phyloP scores from a whole-genome alignment of 2,329 filamentous ascomycete species.

The Emergomyces pasteurianus region DNA sequence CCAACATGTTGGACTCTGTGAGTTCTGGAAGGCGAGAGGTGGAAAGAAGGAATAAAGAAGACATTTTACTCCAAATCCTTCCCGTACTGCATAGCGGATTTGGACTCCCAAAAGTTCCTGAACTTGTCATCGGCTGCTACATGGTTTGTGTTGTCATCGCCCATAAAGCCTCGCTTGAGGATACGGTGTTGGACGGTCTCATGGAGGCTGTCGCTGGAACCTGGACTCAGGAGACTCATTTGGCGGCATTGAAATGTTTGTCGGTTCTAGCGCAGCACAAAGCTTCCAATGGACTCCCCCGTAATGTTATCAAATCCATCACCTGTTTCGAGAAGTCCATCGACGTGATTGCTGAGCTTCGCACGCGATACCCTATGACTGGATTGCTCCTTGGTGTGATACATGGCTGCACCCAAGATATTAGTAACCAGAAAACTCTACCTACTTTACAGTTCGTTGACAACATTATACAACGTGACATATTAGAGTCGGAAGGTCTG shows the following conservation, averaged over 20 bases:
- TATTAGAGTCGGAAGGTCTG: slow-evolving; percentile 21
- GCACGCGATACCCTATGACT: slow-evolving; percentile 22
- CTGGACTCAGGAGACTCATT: slow-evolving; percentile 61
- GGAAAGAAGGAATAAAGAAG: slow-evolving; percentile 70
- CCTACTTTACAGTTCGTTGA: slow-evolving; percentile 37
- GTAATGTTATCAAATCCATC: slow-evolving; percentile 50
- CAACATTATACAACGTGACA: slow-evolving; percentile 22
- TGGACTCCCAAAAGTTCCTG: slow-evolving; percentile 60
- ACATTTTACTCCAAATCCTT: slow-evolving; percentile 55
- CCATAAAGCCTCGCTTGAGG: slow-evolving; percentile 66
- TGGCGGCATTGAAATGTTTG: slow-evolving; percentile 65
- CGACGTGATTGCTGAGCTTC: slow-evolving; percentile 23
- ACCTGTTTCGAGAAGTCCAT: slow-evolving; percentile 23
- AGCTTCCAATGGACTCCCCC: slow-evolving; percentile 55
- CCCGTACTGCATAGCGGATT: slow-evolving; percentile 68
- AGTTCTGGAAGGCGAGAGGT: slow-evolving; percentile 64
- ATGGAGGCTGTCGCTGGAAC: slow-evolving; percentile 79
- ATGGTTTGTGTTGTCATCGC: slow-evolving; percentile 83
- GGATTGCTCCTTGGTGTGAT: slow-evolving; percentile 28
- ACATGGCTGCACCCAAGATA: slow-evolving; percentile 21
- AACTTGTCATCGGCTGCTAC: slow-evolving; percentile 76
- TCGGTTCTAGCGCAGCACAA: slow-evolving; percentile 73
- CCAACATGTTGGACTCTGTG: slow-evolving; percentile 65
- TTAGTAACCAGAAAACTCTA: slow-evolving; percentile 23
- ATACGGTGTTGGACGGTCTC: slow-evolving; percentile 67